Conservation (phyloP, 2,329 filamentous ascomycete species). For the Colletotrichum falcatum region DNA sequence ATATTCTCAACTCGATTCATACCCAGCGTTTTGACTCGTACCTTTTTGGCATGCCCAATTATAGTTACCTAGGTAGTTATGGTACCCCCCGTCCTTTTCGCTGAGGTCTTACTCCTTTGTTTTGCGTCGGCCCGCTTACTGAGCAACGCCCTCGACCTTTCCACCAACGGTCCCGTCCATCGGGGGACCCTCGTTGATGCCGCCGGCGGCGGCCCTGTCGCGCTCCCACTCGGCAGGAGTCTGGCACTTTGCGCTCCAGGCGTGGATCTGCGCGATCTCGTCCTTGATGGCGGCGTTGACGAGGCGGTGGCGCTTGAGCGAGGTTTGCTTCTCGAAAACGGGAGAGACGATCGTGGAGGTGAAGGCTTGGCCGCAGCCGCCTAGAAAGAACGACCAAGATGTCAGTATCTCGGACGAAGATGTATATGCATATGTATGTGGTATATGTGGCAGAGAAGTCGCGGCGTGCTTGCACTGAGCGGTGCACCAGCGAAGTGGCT, state of each 20-base stretch:
- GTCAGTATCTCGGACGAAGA: background rate
- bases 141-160: slow-evolving; percentile 54
- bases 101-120: background rate
- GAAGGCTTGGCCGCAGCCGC: slow-evolving; percentile 72
- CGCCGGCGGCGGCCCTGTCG: slow-evolving; percentile 58
- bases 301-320: slow-evolving; percentile 85
- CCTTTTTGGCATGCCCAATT: background rate
- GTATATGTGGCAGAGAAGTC: background rate
- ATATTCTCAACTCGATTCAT: background rate
- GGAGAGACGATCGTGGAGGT: slow-evolving; percentile 72
- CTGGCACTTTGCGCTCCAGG: slow-evolving; percentile 94
- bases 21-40: slow-evolving; percentile 3
- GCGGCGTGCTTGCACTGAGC: slow-evolving; percentile 1
- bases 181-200: slow-evolving; percentile 49
- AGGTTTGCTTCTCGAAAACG: slow-evolving; percentile 77
- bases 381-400: slow-evolving; percentile 49
- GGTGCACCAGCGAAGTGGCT: slow-evolving; percentile 10
- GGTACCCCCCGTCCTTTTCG: background rate
- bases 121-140: background rate
- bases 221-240: slow-evolving; percentile 91
- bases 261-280: slow-evolving; percentile 92
- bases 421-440: background rate
- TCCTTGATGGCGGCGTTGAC: slow-evolving; percentile 86
- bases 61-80: background rate
- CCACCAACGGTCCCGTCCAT: slow-evolving; percentile 59